Evolutionary conservation across 805 yeast genomes (phyloP), one percentile per base, ranked within the genome.

Genomic region (Candida pseudofarinosa): DNA sequence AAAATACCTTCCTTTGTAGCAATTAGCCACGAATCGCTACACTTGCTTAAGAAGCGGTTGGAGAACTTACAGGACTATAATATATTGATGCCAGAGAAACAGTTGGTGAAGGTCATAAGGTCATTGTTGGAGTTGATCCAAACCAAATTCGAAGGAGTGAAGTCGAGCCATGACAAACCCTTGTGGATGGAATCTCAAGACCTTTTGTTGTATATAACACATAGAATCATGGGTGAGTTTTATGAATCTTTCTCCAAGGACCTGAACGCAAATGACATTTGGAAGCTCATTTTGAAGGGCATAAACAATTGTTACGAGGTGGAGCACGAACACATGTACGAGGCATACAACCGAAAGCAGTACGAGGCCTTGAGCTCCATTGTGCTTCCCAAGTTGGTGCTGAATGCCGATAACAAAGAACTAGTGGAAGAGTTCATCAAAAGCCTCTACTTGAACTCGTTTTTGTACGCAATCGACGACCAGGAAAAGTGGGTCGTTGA

Each of bases 1-100:
- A 73, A 77, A 39, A 73, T 83, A 23, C 87, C 90, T 2, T 73
- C 85, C 0, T 85, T 85, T 52, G 71, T 78, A 23, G 81, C 86
- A 0, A 63, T 80, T 1, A 76, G 89, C 50, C 73, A 71, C 40
- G 52, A 55, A 14, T 69, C 84, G 0, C 62, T 78, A 37, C 58
- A 60, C 4, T 46, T 74, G 13, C 51, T 84, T n/a, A 47, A 53
- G 2, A 45, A 48, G 1, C 70, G 71, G 33, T 41, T 84, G n/a
- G 47, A 51, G 1, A 31, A 44, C 0, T 68, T 62, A 1, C 44
- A 38, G 0, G 69, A 70, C 36, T 58, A 71, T 16, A 50, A 53
- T 2, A 52, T 61, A 0, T 62, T 76, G 19, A 41, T 82, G 2
- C 55, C 64, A 10, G 80, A 80, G 45, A 68, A 66, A 15, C 67